Percentiles rank a stretch among this genome's conserved stretches.
Evolutionary conservation across 352 stramenopile species (phyloP).

Genomic region (Pythium insidiosum): DNA sequence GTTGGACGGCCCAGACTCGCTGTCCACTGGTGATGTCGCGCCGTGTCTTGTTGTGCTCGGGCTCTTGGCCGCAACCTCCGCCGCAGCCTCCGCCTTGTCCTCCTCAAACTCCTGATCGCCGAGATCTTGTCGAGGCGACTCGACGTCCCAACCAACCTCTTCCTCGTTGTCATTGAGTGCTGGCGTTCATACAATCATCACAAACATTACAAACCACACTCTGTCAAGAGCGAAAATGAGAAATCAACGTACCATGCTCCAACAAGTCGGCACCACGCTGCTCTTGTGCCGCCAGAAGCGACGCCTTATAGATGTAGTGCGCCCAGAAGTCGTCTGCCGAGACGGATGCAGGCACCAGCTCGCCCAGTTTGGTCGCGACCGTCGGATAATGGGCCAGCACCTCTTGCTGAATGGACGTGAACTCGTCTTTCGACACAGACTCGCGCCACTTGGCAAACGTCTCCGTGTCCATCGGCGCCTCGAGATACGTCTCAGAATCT

Average conservation of each 20-base stretch:
- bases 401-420: constrained; percentile 34
- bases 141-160: constrained; percentile 59
- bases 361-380: constrained; percentile 39
- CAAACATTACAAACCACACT: neutral
- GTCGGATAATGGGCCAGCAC: constrained; percentile 60
- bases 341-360: constrained; percentile 48
- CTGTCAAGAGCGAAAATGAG: neutral
- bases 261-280: constrained; percentile 51
- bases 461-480: constrained; percentile 41
- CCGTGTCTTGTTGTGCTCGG: no score
- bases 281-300: constrained; percentile 55
- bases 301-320: constrained; percentile 74
- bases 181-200: constrained; percentile 10
- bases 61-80: constrained; percentile 1
- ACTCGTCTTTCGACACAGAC: constrained; percentile 19
- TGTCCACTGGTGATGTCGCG: no score
- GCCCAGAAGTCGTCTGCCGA: constrained; percentile 49
- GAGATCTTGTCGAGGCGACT: constrained; percentile 33
- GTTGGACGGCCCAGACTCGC: neutral
- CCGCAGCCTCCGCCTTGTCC: constrained; percentile 1
- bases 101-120: constrained; percentile 28
- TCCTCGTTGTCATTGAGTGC: constrained; percentile 58
- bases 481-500: constrained; percentile 52
- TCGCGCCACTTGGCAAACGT: constrained; percentile 61
- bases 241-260: constrained; percentile 34